phyloP scores from a whole-genome alignment of 805 yeast genomes.

The Wickerhamiella brachini region DNA sequence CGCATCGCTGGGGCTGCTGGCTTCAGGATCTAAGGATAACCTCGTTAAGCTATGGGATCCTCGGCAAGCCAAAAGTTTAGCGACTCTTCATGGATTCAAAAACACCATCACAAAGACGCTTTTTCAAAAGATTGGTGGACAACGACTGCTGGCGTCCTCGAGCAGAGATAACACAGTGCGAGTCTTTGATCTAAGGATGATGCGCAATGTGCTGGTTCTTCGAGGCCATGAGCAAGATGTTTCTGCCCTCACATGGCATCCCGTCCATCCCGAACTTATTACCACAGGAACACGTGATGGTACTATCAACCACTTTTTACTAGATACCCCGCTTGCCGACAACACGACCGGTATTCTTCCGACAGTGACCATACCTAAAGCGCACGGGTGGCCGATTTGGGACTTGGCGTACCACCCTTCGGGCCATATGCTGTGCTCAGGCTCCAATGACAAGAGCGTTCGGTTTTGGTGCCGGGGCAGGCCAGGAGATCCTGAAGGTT shows the following conservation, averaged over 20 bases:
- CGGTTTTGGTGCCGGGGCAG: slow-evolving; percentile 90
- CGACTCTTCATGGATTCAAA: slow-evolving; percentile 82
- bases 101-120: slow-evolving; percentile 80
- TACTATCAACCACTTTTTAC: slow-evolving; percentile 57
- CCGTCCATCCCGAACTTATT: slow-evolving; percentile 62
- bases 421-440: slow-evolving; percentile 84
- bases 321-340: slow-evolving; percentile 31
- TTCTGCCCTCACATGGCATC: slow-evolving; percentile 85
- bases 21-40: slow-evolving; percentile 91
- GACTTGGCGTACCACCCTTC: slow-evolving; percentile 84
- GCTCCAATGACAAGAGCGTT: slow-evolving; percentile 85
- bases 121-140: slow-evolving; percentile 74
- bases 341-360: slow-evolving; percentile 23
- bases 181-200: slow-evolving; percentile 73
- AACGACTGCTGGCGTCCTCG: slow-evolving; percentile 62
- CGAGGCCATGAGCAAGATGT: slow-evolving; percentile 76
- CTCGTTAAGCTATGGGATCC: slow-evolving; percentile 95
- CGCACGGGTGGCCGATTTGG: slow-evolving; percentile 88
- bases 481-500: slow-evolving; percentile 76
- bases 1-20: slow-evolving; percentile 70
- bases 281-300: slow-evolving; percentile 89
- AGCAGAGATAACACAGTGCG: slow-evolving; percentile 82
- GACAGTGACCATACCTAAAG: slow-evolving; percentile 53
- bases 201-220: slow-evolving; percentile 61
- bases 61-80: slow-evolving; percentile 47